Evolutionary conservation across 495 filamentous ascomycete species (phyloP), one percentile per base, ranked within the genome.

Genomic region (Aspergillus coremiiformis): DNA sequence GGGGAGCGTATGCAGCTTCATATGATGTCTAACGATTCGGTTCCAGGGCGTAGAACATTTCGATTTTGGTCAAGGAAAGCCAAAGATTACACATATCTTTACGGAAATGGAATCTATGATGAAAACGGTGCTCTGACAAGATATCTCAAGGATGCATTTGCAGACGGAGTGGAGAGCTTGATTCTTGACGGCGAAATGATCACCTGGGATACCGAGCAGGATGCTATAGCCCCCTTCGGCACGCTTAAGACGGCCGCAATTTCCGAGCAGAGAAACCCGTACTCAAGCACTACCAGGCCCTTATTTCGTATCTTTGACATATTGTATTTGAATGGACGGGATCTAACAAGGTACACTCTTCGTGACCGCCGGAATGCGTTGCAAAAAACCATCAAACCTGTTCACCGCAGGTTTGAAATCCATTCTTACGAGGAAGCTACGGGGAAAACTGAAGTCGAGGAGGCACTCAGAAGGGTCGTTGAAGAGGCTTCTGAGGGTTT

Each of bases 181-280:
- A 95, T 98, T 26, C 74, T 98, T 2, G 93, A 98, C 58, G 93
- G 93, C 9, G 93, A 98, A 67, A 98, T 98, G 93, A 88, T 98
- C 47, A 95, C 90, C 8, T 98, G 94, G 94, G 90, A 97, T 64
- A 84, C 89, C n/a, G 83, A 86, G 44, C 71, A 87, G 45, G 84
- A 95, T 66, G 82, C 83, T 46, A 86, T 90, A 35, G 84, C 95
- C 32, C 84, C 85, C 2, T 98, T 98, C 60, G 93, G 93, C 5
- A 95, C 89, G 0, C 75, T 98, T 23, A 98, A 98, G 66, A 91
- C 89, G 8, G 93, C 92, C 8, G 94, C 92, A 0, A 60, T 96
- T 19, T 83, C 83, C 0, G 84, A 88, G 61, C 85, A 90, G 60
- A 80, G 83, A 57, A 93, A 96, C 60, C 87, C 84, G 0, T 86